Evolutionary conservation across 2,329 filamentous ascomycete species (phyloP).

Genomic region (Colletotrichum falcatum): DNA sequence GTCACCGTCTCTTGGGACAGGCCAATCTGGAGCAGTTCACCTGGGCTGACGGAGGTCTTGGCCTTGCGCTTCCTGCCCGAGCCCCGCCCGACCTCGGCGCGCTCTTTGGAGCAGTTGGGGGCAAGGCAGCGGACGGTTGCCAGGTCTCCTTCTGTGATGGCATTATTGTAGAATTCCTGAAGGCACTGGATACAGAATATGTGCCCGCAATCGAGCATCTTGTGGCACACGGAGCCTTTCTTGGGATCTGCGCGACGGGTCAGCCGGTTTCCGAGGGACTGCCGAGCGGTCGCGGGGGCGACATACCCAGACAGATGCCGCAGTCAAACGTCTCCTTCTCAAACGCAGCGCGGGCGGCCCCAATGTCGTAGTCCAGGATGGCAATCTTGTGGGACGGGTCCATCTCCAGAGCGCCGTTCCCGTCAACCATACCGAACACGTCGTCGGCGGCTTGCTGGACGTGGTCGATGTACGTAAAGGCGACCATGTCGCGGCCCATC

Average conservation of each 20-base stretch:
- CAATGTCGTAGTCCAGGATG: slow-evolving; percentile 82
- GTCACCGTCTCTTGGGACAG: slow-evolving; percentile 78
- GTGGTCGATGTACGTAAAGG: slow-evolving; percentile 74
- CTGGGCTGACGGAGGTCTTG: slow-evolving; percentile 80
- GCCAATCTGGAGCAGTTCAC: slow-evolving; percentile 84
- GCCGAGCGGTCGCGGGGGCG: not conserved
- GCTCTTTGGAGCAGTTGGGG: slow-evolving; percentile 80
- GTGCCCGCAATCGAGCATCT: slow-evolving; percentile 85
- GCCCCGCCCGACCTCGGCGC: slow-evolving; percentile 51
- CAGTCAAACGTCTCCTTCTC: slow-evolving; percentile 89
- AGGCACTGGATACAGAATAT: slow-evolving; percentile 93
- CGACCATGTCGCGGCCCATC: slow-evolving; percentile 67
- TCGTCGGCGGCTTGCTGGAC: slow-evolving; percentile 69
- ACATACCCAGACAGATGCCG: slow-evolving; percentile 79
- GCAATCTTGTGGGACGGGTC: slow-evolving; percentile 72
- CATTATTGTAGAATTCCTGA: slow-evolving; percentile 88
- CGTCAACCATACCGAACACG: slow-evolving; percentile 68
- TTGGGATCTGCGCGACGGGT: slow-evolving; percentile 76
- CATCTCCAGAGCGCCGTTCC: slow-evolving; percentile 63
- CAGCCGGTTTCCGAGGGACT: slow-evolving; percentile 36
- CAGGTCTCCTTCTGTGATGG: slow-evolving; percentile 88
- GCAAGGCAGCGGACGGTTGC: slow-evolving; percentile 82
- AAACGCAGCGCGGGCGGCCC: slow-evolving; percentile 79
- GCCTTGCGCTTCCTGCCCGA: slow-evolving; percentile 65
- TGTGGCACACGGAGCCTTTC: slow-evolving; percentile 85